A percentile compares a stretch with the other conserved stretches of the same genome.
These are phyloP conservation scores for Yarrowia phangngaensis DNA, from an alignment of 805 yeast species.

Conservation along the genomic window DNA sequence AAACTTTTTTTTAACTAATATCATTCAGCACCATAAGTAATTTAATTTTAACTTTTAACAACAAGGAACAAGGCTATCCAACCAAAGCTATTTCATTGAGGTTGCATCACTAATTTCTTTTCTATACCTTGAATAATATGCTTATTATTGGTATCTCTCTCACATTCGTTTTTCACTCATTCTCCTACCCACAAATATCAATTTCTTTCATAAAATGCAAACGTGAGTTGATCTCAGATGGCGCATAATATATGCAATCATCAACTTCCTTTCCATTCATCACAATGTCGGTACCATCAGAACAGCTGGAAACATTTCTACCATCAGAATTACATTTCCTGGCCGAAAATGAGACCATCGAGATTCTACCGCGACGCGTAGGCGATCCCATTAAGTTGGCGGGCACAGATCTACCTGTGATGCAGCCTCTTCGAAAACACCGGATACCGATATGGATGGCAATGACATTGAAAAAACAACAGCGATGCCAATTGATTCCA, in stretches of 20 bases:
- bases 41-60: too few relatives aligned
- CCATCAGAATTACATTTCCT: constrained; percentile 79
- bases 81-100: not conserved
- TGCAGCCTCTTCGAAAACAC: constrained; percentile 64
- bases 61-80: not conserved
- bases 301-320: constrained; percentile 53
- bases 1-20: too few relatives aligned
- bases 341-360: constrained; percentile 73
- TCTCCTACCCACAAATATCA: too few relatives aligned
- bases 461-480: constrained; percentile 72
- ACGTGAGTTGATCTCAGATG: too few relatives aligned
- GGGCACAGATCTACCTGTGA: constrained; percentile 49
- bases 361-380: constrained; percentile 74
- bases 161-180: too few relatives aligned
- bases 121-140: too few relatives aligned
- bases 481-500: constrained; percentile 76
- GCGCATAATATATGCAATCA: not conserved
- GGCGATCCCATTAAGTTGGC: constrained; percentile 62
- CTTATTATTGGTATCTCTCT: too few relatives aligned
- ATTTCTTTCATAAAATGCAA: too few relatives aligned
- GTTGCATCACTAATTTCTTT: too few relatives aligned
- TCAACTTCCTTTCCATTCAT: constrained; percentile 35
- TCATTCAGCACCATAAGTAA: too few relatives aligned
- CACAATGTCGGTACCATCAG: constrained; percentile 60
- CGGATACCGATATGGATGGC: constrained; percentile 88